Evolutionary conservation across 768 basidiomycete genomes (phyloP), one percentile per base, ranked within the genome.

Genomic region (Boletales sp.): DNA sequence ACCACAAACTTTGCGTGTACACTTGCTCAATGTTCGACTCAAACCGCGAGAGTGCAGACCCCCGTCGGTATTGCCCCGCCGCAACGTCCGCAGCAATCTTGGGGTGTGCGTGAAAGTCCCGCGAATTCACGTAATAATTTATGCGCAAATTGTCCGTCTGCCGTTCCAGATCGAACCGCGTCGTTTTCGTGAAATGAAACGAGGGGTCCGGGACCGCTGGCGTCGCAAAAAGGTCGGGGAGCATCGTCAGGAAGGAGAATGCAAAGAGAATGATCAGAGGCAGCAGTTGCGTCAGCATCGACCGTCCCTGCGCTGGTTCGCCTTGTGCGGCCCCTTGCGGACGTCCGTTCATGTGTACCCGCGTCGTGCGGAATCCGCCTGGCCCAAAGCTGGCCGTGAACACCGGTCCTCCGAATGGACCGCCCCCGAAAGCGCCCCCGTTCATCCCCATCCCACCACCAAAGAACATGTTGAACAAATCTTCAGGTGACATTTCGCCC

Each of bases 381-480:
- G 84, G 81, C 35, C 86, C 92, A 71, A 90, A 95, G 43, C 78
- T 74, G 15, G 87, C 77, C 0, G 87, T 82, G 66, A 94, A 94
- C 32, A 91, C 80, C 76, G 72, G 64, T 55, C 57, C 58, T 2
- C 56, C 59, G 33, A 63, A 66, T 53, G 82, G 80, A 2, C 80
- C 77, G 11, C 78, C 74, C n/a, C 83, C 81, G 54, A 78, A 79
- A 49, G 66, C 72, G n/a, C 72, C 78, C 28, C 74, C 75, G 17
- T 68, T 68, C 62, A 62, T 58, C 13, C 60, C 62, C 49, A 75
- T 78, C 1, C 78, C 77, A 17, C 77, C 81, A 19, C 92, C 92
- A 66, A 98, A 98, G 81, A 98, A 96, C 89, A 95, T 94, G 64
- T 97, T 95, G 74, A 98, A 98, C 49, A 98, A 65, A 51, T 97